These are phyloP conservation scores for Daldinia grandis DNA, from an alignment of 495 filamentous ascomycete genomes.

Conservation along the genomic window DNA sequence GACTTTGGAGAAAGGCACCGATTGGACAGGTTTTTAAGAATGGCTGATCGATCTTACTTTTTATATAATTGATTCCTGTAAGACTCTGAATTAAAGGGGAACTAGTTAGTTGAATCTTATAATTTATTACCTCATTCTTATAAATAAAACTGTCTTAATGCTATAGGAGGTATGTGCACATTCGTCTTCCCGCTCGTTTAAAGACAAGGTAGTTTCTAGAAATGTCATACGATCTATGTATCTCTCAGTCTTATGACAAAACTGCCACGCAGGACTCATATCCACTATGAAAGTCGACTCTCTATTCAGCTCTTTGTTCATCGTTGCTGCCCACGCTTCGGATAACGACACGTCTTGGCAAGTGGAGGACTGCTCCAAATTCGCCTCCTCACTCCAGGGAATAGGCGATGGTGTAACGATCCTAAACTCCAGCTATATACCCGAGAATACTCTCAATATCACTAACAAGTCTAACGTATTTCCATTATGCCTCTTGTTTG, in stretches of 20 bases:
- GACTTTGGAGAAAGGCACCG: background rate
- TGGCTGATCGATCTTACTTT: background rate
- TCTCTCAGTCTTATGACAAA: background rate
- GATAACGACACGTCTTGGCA: conserved; percentile 9
- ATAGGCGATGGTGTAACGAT: conserved; percentile 16
- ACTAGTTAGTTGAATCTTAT: background rate
- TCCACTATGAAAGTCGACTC: conserved; percentile 14
- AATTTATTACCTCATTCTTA: background rate
- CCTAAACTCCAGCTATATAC: conserved; percentile 23
- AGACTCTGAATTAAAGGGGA: background rate
- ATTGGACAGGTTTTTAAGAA: background rate
- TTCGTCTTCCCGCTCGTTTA: background rate
- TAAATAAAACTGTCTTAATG: background rate
- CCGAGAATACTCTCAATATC: conserved; percentile 12
- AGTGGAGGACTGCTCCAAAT: conserved; percentile 24
- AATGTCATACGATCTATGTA: background rate
- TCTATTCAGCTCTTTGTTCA: background rate
- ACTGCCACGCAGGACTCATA: background rate
- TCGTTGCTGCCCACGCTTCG: background rate
- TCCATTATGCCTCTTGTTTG: conserved; percentile 27
- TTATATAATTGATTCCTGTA: background rate
- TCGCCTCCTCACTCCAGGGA: conserved; percentile 16
- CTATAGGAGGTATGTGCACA: background rate
- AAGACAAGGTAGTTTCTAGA: background rate
- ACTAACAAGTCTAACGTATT: conserved; percentile 16